phyloP scores from a whole-genome alignment of 306 rosid species.

The Vigna unguiculata region DNA sequence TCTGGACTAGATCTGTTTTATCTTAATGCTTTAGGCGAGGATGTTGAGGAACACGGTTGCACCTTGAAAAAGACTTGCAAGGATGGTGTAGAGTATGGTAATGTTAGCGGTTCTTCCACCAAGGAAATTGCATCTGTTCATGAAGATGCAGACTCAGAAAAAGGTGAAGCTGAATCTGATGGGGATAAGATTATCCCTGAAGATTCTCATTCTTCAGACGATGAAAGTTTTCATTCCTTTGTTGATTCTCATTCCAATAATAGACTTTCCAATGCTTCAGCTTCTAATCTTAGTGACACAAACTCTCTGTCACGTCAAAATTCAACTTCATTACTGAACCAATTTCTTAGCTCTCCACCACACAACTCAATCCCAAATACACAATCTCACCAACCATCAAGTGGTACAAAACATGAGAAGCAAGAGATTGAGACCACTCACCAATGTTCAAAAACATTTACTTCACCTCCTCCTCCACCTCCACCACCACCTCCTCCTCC shows the following conservation, averaged over 20 bases:
- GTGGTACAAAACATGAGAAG: constrained; percentile 42
- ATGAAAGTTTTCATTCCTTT: constrained; percentile 89
- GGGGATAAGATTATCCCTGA: constrained; percentile 49
- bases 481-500: constrained; percentile 64
- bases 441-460: constrained; percentile 41
- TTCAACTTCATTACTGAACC: constrained; percentile 40
- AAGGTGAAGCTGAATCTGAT: constrained; percentile 58
- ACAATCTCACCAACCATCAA: constrained; percentile 46
- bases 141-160: constrained; percentile 57
- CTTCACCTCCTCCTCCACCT: constrained; percentile 56
- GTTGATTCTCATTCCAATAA: constrained; percentile 68
- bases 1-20: constrained; percentile 74
- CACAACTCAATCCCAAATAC: constrained; percentile 42
- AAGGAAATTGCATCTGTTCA: constrained; percentile 71
- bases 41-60: constrained; percentile 71
- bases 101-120: constrained; percentile 60
- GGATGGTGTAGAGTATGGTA: constrained; percentile 48
- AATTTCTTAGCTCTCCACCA: constrained; percentile 17
- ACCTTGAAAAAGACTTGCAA: constrained; percentile 41
- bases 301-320: constrained; percentile 52
- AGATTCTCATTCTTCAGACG: constrained; percentile 62
- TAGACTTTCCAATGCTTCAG: constrained; percentile 87
- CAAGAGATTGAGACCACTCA: constrained; percentile 38
- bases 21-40: constrained; percentile 67
- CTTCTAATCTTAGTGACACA: constrained; percentile 51